Evolutionary conservation across 1,284 basidiomycete species (phyloP), one percentile per base, ranked within the genome.

Genomic region (Boletus sp.): DNA sequence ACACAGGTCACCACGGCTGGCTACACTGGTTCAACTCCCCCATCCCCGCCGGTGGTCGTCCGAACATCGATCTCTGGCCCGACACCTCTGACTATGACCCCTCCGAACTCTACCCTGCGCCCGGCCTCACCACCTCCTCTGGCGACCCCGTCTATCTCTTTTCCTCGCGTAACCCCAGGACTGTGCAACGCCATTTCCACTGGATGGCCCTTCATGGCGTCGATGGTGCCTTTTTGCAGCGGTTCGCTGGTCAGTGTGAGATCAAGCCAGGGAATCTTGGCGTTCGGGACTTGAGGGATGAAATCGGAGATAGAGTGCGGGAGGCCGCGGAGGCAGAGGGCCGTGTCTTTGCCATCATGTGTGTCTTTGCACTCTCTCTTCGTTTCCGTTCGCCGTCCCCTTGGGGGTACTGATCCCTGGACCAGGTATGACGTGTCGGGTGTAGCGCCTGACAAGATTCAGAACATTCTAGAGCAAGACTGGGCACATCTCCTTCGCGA

Each of bases 141-240:
- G 82, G 82, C 4, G 72, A 79, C 16, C 81, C 81, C 49, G 76
- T 78, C 4, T 74, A 77, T 50, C 66, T 90, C 6, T 91, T 89
- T 65, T 89, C 87, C 2, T 88, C 84, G 2, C 76, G 88, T 27
- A 74, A 88, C 64, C 73, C 78, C 8, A 77, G 76, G 61, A 89
- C 87, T 0, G 85, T 90, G 4, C 74, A 77, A 54, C 70, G 77
- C 19, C 88, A 91, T 60, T 89, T 90, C 61, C 76, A 81, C 54
- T 88, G 84, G 84, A 89, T 90, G 88, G 86, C 86, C 7, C 68
- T 77, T 52, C 82, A 88, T 53, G 80, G 80, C 37, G 76, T 91
- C 19, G 84, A 89, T 53, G 88, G 88, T 8, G 84, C 77, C 2
- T 88, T 91, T 61, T 61, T 90, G 14, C 88, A 89, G 60, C 79